These are phyloP conservation scores for Tuber borchii DNA, from an alignment of 495 filamentous ascomycete genomes.

Conservation along the genomic window DNA sequence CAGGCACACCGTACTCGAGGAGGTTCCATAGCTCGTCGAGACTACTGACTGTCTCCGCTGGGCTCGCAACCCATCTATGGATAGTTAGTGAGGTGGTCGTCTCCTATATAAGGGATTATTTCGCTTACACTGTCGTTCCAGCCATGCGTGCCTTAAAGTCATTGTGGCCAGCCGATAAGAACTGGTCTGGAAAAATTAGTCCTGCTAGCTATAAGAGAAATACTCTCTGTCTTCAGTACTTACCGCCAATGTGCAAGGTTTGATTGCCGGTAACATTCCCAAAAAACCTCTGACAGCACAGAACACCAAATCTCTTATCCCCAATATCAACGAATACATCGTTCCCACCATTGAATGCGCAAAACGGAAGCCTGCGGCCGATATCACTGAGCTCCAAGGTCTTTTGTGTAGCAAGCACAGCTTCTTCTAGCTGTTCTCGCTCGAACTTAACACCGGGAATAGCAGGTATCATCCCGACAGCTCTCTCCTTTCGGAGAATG, in stretches of 20 bases:
- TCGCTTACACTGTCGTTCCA: slow-evolving; percentile 53
- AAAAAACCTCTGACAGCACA: slow-evolving; percentile 88
- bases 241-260: slow-evolving; percentile 36
- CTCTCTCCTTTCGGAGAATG: slow-evolving; percentile 82
- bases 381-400: slow-evolving; percentile 73
- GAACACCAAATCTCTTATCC: slow-evolving; percentile 92
- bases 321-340: slow-evolving; percentile 99
- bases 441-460: slow-evolving; percentile 57
- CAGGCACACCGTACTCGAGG: slow-evolving; percentile 37
- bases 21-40: slow-evolving; percentile 69
- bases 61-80: slow-evolving; percentile 86
- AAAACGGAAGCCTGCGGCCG: slow-evolving; percentile 73
- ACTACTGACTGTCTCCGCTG: slow-evolving; percentile 77
- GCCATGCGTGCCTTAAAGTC: slow-evolving; percentile 79
- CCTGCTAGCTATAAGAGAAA: slow-evolving; percentile 47
- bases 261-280: slow-evolving; percentile 59
- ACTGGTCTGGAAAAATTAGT: slow-evolving; percentile 81
- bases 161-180: slow-evolving; percentile 88
- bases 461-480: slow-evolving; percentile 78
- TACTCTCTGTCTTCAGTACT: neutral
- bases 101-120: neutral
- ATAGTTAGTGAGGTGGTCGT: slow-evolving; percentile 58
- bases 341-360: slow-evolving; percentile 95
- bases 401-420: slow-evolving; percentile 87
- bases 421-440: slow-evolving; percentile 89